Percentiles rank a stretch among this genome's conserved stretches.
Evolutionary conservation across 2,329 filamentous ascomycete genomes (phyloP).

Genomic region (Hypomyces perniciosus): DNA sequence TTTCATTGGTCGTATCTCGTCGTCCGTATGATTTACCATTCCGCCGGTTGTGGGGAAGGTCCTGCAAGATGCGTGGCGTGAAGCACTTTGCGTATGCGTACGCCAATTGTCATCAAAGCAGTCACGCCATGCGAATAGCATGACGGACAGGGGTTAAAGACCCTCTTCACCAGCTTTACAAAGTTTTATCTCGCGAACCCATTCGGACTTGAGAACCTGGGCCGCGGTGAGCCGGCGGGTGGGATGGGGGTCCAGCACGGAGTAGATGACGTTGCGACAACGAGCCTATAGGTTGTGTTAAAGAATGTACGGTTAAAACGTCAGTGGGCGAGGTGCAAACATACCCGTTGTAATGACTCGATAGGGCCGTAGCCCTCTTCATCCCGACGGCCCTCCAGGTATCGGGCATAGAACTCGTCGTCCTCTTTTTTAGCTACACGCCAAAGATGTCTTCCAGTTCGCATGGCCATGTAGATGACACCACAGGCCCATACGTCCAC

Average conservation of each 20-base stretch:
- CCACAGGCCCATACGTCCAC: constrained; percentile 98
- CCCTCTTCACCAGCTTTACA: constrained; percentile 97
- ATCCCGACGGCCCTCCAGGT: constrained; percentile 85
- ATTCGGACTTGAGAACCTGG: constrained; percentile 96
- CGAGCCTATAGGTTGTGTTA: constrained; percentile 58
- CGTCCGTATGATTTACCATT: constrained; percentile 10
- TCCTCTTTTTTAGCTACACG: constrained; percentile 94
- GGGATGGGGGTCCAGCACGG: constrained; percentile 92
- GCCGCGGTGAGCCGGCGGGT: constrained; percentile 88
- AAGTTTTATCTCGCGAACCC: constrained; percentile 95
- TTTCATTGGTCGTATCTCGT: constrained; percentile 11
- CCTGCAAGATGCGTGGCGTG: constrained; percentile 21
- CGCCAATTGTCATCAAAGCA: constrained; percentile 17
- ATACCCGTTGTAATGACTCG: constrained; percentile 88
- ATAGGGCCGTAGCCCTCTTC: constrained; percentile 96
- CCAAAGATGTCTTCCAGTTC: constrained; percentile 93
- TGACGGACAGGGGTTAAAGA: constrained; percentile 49
- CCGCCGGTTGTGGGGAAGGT: constrained; percentile 12
- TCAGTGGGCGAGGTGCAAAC: constrained; percentile 29
- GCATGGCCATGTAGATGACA: constrained; percentile 99
- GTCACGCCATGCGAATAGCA: constrained; percentile 23
- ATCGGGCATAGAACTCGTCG: constrained; percentile 94
- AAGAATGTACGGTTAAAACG: background rate
- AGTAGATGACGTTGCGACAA: constrained; percentile 98
- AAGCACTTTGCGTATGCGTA: constrained; percentile 1